Percentiles rank a stretch among this genome's conserved stretches.
These are phyloP conservation scores for Trichoderma pleuroti DNA, from an alignment of 2,329 filamentous ascomycete genomes.

Conservation along the genomic window DNA sequence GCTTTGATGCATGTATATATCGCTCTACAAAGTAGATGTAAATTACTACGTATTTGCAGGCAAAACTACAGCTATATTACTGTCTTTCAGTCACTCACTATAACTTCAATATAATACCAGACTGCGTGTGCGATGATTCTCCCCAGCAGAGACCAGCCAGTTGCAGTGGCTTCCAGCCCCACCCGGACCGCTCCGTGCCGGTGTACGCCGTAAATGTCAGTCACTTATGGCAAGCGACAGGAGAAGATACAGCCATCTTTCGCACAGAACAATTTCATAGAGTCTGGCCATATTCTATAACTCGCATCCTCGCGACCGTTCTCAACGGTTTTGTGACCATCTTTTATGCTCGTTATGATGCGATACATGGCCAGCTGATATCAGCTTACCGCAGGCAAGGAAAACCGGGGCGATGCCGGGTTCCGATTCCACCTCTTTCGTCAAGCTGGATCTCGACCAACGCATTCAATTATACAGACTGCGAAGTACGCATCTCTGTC, in stretches of 20 bases:
- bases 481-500: neutral
- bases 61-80: neutral
- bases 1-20: neutral
- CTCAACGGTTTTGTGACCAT: neutral
- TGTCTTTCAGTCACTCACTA: neutral
- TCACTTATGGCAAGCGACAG: neutral
- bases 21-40: neutral
- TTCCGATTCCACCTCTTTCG: neutral
- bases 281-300: neutral
- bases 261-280: neutral
- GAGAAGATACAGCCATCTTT: neutral
- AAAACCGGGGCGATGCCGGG: neutral
- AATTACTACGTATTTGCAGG: neutral
- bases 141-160: neutral
- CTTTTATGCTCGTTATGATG: neutral
- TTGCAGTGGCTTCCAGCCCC: neutral
- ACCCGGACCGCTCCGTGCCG: slow-evolving; percentile 10
- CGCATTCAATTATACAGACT: neutral
- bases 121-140: neutral
- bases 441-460: neutral
- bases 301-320: neutral
- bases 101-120: neutral
- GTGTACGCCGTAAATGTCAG: neutral
- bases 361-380: neutral
- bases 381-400: neutral